phyloP scores from a whole-genome alignment of 2,329 filamentous ascomycete species.

The Sporothrix curviconia region DNA sequence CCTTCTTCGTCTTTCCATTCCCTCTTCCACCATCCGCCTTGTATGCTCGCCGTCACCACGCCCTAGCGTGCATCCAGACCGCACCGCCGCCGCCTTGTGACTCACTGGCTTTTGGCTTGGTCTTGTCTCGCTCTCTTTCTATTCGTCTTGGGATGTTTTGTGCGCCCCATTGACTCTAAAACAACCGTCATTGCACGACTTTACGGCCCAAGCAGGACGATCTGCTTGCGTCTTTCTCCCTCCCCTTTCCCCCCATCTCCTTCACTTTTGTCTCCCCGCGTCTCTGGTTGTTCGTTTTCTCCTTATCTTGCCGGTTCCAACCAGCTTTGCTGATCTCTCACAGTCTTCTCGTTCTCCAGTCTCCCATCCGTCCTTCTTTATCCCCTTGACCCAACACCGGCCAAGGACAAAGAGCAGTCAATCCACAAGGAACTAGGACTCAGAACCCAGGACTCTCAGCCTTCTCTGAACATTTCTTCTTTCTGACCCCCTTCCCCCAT shows the following conservation, averaged over 20 bases:
- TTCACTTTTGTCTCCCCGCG: not conserved
- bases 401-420: not conserved
- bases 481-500: not conserved
- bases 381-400: not conserved
- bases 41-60: not conserved
- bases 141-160: too few species aligned
- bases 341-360: not conserved
- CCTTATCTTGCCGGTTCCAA: not conserved
- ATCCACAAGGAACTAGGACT: not conserved
- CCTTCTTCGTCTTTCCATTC: slow-evolving; percentile 14
- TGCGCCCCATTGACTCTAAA: slow-evolving; percentile 2
- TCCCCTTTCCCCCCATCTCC: too few species aligned
- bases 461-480: not conserved
- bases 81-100: slow-evolving; percentile 9
- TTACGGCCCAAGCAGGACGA: slow-evolving; percentile 1
- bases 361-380: not conserved
- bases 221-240: too few species aligned
- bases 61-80: slow-evolving; percentile 2
- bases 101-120: not conserved
- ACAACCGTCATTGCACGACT: slow-evolving; percentile 8
- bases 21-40: slow-evolving; percentile 13
- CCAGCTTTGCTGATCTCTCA: not conserved
- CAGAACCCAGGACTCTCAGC: slow-evolving; percentile 8
- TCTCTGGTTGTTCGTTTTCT: not conserved
- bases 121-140: not conserved